phyloP scores from a whole-genome alignment of 768 basidiomycete species.

The Podaxis mareebaensis region DNA sequence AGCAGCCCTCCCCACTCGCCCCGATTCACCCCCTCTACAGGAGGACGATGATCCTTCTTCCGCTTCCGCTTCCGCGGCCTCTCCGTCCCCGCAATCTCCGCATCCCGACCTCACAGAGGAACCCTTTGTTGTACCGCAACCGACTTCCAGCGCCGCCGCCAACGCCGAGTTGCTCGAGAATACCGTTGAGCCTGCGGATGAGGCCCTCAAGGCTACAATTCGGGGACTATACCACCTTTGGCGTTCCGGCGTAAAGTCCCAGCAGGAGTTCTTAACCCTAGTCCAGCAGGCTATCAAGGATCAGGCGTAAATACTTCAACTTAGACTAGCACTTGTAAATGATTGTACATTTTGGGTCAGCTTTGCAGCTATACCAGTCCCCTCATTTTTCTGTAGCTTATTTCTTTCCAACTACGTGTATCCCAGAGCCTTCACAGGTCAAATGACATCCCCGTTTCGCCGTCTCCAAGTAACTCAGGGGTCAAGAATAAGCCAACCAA shows the following conservation, averaged over 20 bases:
- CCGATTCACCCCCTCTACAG: conserved; percentile 25
- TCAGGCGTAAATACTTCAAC: background rate
- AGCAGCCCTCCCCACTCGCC: conserved; percentile 32
- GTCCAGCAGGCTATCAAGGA: conserved; percentile 35
- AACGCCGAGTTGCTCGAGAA: conserved; percentile 11
- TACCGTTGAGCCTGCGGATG: conserved; percentile 25
- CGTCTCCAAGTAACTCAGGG: background rate
- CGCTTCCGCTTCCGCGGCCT: conserved; percentile 21
- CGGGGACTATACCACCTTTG: conserved; percentile 61
- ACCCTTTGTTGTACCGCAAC: conserved; percentile 19
- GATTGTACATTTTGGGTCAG: background rate
- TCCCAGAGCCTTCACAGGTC: background rate
- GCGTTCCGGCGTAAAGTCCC: conserved; percentile 37
- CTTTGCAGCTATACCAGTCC: background rate
- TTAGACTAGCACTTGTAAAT: background rate
- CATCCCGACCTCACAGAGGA: conserved; percentile 21
- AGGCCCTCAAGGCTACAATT: conserved; percentile 52
- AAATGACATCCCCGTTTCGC: background rate
- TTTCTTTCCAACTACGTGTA: background rate
- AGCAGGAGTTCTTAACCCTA: conserved; percentile 36
- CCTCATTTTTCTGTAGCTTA: conserved; percentile 1
- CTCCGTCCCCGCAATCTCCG: conserved; percentile 14
- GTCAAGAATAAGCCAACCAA: background rate
- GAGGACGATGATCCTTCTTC: conserved; percentile 25
- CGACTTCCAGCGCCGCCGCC: conserved; percentile 21